A percentile compares a stretch with the other conserved stretches of the same genome.
These are phyloP conservation scores for Chenopodium suecicum DNA, from an alignment of 148 eudicot genomes.

Conservation along the genomic window DNA sequence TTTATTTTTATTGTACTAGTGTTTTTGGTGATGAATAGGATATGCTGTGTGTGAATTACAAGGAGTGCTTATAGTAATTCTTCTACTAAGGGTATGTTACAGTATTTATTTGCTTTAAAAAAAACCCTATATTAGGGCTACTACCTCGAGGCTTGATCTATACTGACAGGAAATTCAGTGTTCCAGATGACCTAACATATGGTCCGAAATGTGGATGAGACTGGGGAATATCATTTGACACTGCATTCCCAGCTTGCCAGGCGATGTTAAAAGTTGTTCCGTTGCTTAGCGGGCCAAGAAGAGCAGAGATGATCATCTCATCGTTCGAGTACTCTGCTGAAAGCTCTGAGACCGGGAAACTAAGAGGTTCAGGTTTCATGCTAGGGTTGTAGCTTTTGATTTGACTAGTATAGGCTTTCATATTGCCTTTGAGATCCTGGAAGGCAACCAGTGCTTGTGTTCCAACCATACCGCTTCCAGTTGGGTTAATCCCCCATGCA, in stretches of 20 bases:
- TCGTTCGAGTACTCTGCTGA: constrained; percentile 40
- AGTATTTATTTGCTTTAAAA: not conserved
- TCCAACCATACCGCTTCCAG: constrained; percentile 47
- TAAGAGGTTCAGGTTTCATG: constrained; percentile 41
- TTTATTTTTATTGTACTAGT: not conserved
- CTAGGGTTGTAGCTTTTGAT: constrained; percentile 42
- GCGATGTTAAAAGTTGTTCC: constrained; percentile 39
- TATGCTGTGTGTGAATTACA: not conserved
- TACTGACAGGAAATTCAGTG: constrained; percentile 39
- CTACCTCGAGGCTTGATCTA: not conserved
- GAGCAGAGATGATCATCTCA: constrained; percentile 56
- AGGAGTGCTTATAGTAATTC: not conserved
- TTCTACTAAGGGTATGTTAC: not conserved
- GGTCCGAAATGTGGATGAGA: constrained; percentile 34
- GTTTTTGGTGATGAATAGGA: not conserved
- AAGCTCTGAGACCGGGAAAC: constrained; percentile 47
- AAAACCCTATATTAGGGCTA: not conserved
- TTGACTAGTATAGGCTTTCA: constrained; percentile 42
- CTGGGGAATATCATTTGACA: constrained; percentile 41
- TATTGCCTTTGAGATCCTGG: constrained; percentile 33
- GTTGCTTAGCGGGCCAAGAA: constrained; percentile 39
- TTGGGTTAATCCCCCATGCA: constrained; percentile 63
- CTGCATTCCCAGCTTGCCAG: constrained; percentile 55
- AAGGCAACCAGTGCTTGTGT: constrained; percentile 63
- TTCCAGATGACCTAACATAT: constrained; percentile 36